Percentiles rank a stretch among this genome's conserved stretches.
These are phyloP conservation scores for Lignosus rhinocerotis DNA, from an alignment of 1,284 basidiomycete genomes.

Conservation along the genomic window DNA sequence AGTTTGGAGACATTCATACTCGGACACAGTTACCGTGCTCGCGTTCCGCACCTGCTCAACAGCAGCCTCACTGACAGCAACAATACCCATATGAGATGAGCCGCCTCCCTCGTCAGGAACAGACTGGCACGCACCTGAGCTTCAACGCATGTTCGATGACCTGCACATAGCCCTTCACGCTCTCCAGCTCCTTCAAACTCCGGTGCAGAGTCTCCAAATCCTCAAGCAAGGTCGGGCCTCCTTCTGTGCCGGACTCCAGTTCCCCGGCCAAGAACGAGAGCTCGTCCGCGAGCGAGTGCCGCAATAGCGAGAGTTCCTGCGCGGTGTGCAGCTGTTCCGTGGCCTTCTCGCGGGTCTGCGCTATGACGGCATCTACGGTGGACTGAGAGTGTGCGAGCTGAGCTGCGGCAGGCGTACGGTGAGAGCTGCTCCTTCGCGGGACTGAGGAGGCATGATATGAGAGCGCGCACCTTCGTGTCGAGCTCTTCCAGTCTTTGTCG, in stretches of 20 bases:
- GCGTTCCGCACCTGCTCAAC: constrained; percentile 45
- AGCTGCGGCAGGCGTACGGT: constrained; percentile 39
- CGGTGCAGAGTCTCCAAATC: constrained; percentile 75
- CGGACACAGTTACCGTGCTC: constrained; percentile 46
- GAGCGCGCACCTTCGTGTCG: constrained; percentile 29
- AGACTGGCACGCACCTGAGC: constrained; percentile 61
- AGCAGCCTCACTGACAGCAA: constrained; percentile 53
- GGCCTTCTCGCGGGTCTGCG: constrained; percentile 44
- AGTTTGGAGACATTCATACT: constrained; percentile 61
- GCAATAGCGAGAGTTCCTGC: constrained; percentile 70
- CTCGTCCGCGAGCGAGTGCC: constrained; percentile 79
- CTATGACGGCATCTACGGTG: constrained; percentile 44
- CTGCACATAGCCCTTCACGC: constrained; percentile 74
- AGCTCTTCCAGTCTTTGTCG: constrained; percentile 28
- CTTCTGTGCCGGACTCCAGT: constrained; percentile 57
- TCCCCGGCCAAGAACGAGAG: constrained; percentile 66
- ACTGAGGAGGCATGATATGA: neutral
- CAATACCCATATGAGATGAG: neutral
- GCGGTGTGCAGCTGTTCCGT: constrained; percentile 57
- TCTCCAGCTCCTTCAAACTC: constrained; percentile 72
- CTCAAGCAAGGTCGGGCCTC: constrained; percentile 70
- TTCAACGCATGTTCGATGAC: constrained; percentile 71
- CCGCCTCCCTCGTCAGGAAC: constrained; percentile 5
- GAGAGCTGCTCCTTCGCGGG: neutral
- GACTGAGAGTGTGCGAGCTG: constrained; percentile 59